Base-by-base conservation (phyloP, 805 yeast species). In the Candida odintsovae region DNA sequence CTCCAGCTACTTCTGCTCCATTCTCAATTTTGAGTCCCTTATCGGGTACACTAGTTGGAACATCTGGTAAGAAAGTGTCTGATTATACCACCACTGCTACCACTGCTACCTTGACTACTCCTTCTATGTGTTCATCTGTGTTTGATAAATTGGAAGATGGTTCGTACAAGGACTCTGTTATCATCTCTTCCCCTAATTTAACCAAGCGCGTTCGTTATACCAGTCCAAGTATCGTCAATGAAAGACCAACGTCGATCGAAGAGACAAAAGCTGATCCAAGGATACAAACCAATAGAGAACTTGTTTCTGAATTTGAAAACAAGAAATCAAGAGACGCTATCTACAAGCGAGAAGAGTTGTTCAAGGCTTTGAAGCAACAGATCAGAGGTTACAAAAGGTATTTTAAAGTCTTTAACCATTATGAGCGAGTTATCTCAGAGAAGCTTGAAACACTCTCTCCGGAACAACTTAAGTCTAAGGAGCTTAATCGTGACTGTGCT, bases 401-500 rank as follows among this genome's bases (percentile, higher is more conserved):
- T 13, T 45, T 36, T 19, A 21, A 28, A 3, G 25, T 41, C 18
- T 40, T 40, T 6, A 39, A 31, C 11, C 39, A 29, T 12, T 37
- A 44, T 29, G 46, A 45, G 41, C 9, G 13, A 3, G 2, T 33
- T 6, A 33, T 43, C 16, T 5, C 18, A 3, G 23, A 38, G 13
- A 11, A 13, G 10, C 11, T 8, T 29, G 16, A 23, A 6, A 22
- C 29, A 9, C 9, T 23, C 3, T 23, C 18, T 16, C 25, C 15
- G 2, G 35, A 37, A 16, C 3, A 20, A 11, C 19, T 40, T 8
- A 12, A 2, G 15, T 16, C 39, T n/a, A 38, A 33, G 4, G 41
- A 29, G 15, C 38, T 46, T 19, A 54, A 50, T 44, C 55, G 57
- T 3, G 55, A 52, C 22, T 50, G 45, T 18, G 31, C 52, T 6